These are phyloP conservation scores for Actinomortierella ambigua DNA, from an alignment of 371 early-diverging fungal genomes.

Conservation along the genomic window DNA sequence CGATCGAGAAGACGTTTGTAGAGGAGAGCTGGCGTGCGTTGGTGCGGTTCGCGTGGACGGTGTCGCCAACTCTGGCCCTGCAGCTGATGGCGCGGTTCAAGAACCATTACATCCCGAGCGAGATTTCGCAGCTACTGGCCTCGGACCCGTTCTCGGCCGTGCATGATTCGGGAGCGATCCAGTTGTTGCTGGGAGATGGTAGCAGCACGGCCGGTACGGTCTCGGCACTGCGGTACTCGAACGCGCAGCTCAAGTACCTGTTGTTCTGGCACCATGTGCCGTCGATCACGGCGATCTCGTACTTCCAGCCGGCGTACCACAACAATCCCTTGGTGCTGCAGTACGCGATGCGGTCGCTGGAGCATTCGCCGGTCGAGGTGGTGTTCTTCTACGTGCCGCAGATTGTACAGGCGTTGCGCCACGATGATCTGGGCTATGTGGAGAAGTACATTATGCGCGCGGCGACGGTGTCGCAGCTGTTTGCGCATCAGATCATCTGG, in stretches of 20 bases:
- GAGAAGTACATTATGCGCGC: slow-evolving; percentile 93
- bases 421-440: slow-evolving; percentile 87
- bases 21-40: slow-evolving; percentile 79
- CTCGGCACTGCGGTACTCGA: slow-evolving; percentile 22
- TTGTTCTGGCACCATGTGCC: slow-evolving; percentile 92
- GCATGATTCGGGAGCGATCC: slow-evolving; percentile 75
- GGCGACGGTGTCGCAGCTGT: slow-evolving; percentile 90
- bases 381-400: slow-evolving; percentile 99
- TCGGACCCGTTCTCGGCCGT: slow-evolving; percentile 73
- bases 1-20: slow-evolving; percentile 48
- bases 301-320: slow-evolving; percentile 69
- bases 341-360: slow-evolving; percentile 91
- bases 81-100: slow-evolving; percentile 79
- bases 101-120: slow-evolving; percentile 65
- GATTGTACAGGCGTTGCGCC: slow-evolving; percentile 96
- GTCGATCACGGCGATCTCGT: slow-evolving; percentile 90
- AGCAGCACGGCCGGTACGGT: not conserved
- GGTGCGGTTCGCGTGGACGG: slow-evolving; percentile 82
- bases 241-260: slow-evolving; percentile 62
- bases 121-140: slow-evolving; percentile 69
- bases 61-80: slow-evolving; percentile 80
- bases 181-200: slow-evolving; percentile 65
- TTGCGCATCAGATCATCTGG: slow-evolving; percentile 99
- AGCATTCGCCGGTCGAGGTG: slow-evolving; percentile 88
- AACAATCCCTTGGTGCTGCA: slow-evolving; percentile 89